Percentiles rank a stretch among this genome's conserved stretches.
Conservation (phyloP, 495 filamentous ascomycete genomes). For the Podospora tetraspora region DNA sequence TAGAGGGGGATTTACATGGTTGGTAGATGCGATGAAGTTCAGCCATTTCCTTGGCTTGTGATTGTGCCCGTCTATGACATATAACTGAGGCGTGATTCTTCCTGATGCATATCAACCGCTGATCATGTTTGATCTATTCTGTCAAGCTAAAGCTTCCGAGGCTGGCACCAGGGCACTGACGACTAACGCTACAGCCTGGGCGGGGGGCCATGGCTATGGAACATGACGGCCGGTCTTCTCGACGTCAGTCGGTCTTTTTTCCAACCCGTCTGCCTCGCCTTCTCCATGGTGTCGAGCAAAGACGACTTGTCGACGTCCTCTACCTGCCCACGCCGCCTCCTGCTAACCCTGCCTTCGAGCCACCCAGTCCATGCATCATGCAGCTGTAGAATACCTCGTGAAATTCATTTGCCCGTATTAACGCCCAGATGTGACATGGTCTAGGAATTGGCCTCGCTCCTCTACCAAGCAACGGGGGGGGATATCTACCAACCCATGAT, state of each 20-base stretch:
- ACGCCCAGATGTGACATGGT: background rate
- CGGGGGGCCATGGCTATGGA: background rate
- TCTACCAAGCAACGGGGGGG: background rate
- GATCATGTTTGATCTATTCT: background rate
- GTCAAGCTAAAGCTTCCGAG: too few species aligned
- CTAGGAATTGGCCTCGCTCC: background rate
- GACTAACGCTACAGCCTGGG: too few species aligned
- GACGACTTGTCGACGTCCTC: too few species aligned
- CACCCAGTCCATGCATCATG: background rate
- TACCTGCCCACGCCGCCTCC: background rate
- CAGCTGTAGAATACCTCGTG: background rate
- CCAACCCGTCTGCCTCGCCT: background rate
- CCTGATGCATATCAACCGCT: background rate
- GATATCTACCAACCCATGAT: background rate
- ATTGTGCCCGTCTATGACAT: background rate
- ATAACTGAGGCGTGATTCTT: too few species aligned
- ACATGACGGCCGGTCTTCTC: background rate
- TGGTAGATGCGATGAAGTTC: background rate
- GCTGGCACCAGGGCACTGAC: too few species aligned
- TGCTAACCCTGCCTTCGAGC: background rate
- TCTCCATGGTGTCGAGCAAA: background rate
- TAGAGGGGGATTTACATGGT: background rate
- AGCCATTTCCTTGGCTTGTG: background rate
- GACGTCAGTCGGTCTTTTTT: background rate
- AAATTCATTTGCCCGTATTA: background rate